Conservation (phyloP, 805 yeast genomes). For the Lachancea dasiensis region DNA sequence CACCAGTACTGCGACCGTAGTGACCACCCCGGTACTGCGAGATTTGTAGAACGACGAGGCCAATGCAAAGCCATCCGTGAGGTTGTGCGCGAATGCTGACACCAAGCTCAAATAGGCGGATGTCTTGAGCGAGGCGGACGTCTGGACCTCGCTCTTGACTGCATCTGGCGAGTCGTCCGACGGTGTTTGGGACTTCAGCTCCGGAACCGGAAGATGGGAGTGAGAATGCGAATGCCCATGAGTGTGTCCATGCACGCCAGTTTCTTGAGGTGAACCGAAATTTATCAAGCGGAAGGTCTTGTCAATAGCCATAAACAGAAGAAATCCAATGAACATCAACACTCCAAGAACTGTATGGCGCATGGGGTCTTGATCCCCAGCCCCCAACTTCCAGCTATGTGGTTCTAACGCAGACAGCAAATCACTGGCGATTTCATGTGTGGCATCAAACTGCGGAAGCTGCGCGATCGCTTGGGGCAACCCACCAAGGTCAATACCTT, state of each 20-base stretch:
- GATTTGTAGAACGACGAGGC: constrained; percentile 63
- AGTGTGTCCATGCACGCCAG: constrained; percentile 12
- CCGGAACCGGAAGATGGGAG: constrained; percentile 3
- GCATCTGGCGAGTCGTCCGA: too few species aligned
- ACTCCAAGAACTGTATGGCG: constrained; percentile 39
- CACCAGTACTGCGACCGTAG: constrained; percentile 63
- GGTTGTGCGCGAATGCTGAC: constrained; percentile 68
- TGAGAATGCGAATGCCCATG: constrained; percentile 41
- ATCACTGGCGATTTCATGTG: not conserved
- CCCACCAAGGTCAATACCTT: not conserved
- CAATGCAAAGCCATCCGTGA: constrained; percentile 72
- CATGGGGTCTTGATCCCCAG: not conserved
- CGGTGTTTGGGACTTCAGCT: constrained; percentile 3
- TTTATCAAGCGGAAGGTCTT: constrained; percentile 46
- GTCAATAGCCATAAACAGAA: constrained; percentile 56
- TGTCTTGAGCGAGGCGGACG: constrained; percentile 26
- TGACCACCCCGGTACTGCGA: constrained; percentile 56
- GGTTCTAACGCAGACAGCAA: not conserved
- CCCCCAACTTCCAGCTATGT: not conserved
- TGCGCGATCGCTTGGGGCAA: not conserved
- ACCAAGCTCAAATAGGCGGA: constrained; percentile 62
- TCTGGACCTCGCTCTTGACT: constrained; percentile 11
- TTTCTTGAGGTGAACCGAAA: constrained; percentile 16
- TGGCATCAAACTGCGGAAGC: not conserved
- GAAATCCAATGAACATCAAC: constrained; percentile 55